A percentile compares a stretch with the other conserved stretches of the same genome.
Conservation (phyloP, 257 asterid genomes). For the Mentha longifolia region DNA sequence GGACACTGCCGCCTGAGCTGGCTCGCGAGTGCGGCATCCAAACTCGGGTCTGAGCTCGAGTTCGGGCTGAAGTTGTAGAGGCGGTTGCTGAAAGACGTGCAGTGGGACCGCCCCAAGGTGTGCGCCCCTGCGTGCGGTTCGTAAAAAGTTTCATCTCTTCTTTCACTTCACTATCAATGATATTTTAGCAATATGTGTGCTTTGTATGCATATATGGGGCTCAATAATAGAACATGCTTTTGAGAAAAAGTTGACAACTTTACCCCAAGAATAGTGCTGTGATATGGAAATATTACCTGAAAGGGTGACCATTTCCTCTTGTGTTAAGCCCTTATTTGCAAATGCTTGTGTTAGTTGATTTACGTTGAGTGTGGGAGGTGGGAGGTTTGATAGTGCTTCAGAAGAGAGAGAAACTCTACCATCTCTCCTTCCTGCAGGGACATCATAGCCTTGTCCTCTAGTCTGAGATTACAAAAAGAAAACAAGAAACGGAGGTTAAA, state of each 20-base stretch:
- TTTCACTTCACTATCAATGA: not conserved
- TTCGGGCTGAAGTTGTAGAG: slow-evolving; percentile 67
- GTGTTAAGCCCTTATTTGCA: slow-evolving; percentile 59
- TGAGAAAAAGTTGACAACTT: not conserved
- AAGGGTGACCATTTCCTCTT: slow-evolving; percentile 86
- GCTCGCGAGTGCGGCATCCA: slow-evolving; percentile 55
- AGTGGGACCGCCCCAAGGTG: slow-evolving; percentile 76
- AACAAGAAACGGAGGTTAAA: too few relatives aligned
- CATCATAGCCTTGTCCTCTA: slow-evolving; percentile 63
- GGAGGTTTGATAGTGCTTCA: slow-evolving; percentile 65
- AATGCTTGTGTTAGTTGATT: slow-evolving; percentile 65
- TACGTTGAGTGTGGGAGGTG: slow-evolving; percentile 51
- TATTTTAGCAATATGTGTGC: not conserved
- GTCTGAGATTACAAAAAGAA: slow-evolving; percentile 40
- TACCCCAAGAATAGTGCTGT: not conserved
- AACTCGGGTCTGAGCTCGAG: slow-evolving; percentile 55
- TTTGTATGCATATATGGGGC: not conserved
- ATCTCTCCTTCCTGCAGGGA: slow-evolving; percentile 78
- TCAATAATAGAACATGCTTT: slow-evolving; percentile 2
- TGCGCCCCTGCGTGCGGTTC: slow-evolving; percentile 63
- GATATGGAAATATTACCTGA: slow-evolving; percentile 52
- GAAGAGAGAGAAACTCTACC: slow-evolving; percentile 63
- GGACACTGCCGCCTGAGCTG: slow-evolving; percentile 61
- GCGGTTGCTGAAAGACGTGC: slow-evolving; percentile 59
- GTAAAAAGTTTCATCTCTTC: not conserved